These are phyloP conservation scores for Globisporangium apiculatum DNA, from an alignment of 352 stramenopile genomes.

Conservation along the genomic window DNA sequence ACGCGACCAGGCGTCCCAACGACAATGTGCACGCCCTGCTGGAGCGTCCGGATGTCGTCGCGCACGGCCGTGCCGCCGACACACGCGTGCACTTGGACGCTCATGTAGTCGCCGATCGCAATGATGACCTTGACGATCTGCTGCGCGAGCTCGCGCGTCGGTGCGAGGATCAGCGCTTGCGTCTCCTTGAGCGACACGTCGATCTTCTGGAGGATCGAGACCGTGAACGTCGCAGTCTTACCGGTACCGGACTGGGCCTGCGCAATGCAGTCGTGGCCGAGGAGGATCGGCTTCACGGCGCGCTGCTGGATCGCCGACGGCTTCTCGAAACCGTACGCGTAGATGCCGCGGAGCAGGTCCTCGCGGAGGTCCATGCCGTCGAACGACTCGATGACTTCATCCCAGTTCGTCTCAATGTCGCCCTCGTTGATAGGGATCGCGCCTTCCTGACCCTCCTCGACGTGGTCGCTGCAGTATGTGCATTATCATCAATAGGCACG, in stretches of 20 bases:
- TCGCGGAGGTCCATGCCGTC: constrained; percentile 98
- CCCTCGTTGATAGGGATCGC: constrained; percentile 82
- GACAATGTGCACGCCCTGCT: constrained; percentile 97
- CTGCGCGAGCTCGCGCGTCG: constrained; percentile 98
- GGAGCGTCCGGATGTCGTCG: constrained; percentile 97
- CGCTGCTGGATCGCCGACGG: constrained; percentile 99
- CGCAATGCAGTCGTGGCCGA: constrained; percentile 97
- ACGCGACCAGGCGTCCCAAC: constrained; percentile 98
- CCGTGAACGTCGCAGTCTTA: constrained; percentile 99
- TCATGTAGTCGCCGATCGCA: constrained; percentile 94
- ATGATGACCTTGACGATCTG: constrained; percentile 99
- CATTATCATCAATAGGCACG: neutral
- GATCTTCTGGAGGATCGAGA: constrained; percentile 98
- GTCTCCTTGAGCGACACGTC: constrained; percentile 94
- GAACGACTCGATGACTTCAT: constrained; percentile 98
- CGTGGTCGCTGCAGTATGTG: constrained; percentile 29
- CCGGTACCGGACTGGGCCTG: constrained; percentile 98
- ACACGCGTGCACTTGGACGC: constrained; percentile 95
- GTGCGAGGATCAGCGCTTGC: constrained; percentile 97
- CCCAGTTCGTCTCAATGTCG: constrained; percentile 98
- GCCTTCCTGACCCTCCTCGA: constrained; percentile 58
- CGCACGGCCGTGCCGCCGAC: constrained; percentile 97
- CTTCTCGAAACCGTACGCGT: constrained; percentile 99
- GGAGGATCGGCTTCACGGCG: constrained; percentile 96
- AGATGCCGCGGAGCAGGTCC: constrained; percentile 98